phyloP scores from a whole-genome alignment of 73 alveolate genomes.

The Tetrahymena malaccensis region DNA sequence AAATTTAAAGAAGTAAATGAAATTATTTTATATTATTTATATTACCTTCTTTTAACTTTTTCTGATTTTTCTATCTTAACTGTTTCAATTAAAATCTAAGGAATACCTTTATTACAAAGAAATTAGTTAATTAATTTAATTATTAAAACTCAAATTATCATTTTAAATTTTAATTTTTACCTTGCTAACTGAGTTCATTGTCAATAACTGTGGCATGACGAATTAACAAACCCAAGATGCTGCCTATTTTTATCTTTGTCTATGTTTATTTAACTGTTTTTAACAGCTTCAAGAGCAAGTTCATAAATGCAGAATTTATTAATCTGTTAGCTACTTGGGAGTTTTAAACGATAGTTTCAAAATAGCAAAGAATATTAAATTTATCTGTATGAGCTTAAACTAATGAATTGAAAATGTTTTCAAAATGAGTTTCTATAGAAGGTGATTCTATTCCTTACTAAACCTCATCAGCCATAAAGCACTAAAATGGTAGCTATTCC shows the following conservation, averaged over 20 bases:
- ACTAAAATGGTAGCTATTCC: constrained; percentile 58
- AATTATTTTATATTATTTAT: too few species aligned
- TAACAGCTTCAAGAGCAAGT: constrained; percentile 66
- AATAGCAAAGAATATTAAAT: constrained; percentile 75
- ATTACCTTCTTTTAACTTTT: constrained; percentile 37
- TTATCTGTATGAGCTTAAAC: constrained; percentile 49
- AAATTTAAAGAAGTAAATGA: too few species aligned
- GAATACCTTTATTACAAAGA: neutral
- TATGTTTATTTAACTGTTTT: constrained; percentile 63
- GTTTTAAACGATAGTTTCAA: constrained; percentile 79
- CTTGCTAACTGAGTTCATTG: constrained; percentile 45
- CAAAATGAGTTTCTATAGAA: constrained; percentile 67
- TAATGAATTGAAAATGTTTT: constrained; percentile 65
- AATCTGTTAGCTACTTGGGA: constrained; percentile 82
- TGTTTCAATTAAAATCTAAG: constrained; percentile 50
- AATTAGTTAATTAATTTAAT: too few species aligned
- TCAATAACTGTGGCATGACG: constrained; percentile 95
- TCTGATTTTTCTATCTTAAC: constrained; percentile 70
- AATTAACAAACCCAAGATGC: constrained; percentile 81
- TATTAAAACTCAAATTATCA: neutral
- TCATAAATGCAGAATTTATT: constrained; percentile 77
- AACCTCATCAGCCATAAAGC: constrained; percentile 79
- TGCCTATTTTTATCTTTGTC: constrained; percentile 78
- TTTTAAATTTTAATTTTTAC: neutral
- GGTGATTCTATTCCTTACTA: constrained; percentile 53